A percentile compares a stretch with the other conserved stretches of the same genome.
phyloP scores from a whole-genome alignment of 192 early-diverging fungal genomes.

The Entomortierella lignicola region DNA sequence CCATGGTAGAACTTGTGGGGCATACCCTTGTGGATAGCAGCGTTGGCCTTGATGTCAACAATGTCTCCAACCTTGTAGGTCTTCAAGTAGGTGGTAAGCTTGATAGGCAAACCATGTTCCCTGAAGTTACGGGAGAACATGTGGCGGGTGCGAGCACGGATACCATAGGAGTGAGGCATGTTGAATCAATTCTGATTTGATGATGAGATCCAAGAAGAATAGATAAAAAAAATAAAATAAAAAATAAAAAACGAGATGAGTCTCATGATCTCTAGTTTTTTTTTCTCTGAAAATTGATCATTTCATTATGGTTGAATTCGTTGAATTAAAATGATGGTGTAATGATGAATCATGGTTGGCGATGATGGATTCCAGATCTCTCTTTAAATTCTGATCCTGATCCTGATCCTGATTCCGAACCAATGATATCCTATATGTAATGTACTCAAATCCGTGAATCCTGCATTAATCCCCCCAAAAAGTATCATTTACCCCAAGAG shows the following conservation, averaged over 20 bases:
- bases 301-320: background rate
- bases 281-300: background rate
- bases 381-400: background rate
- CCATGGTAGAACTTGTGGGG: slow-evolving; percentile 99
- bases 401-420: background rate
- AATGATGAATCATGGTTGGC: background rate
- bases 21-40: slow-evolving; percentile 99
- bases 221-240: slow-evolving; percentile 3
- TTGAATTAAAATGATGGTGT: background rate
- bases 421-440: too few species aligned
- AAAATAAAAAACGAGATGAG: background rate
- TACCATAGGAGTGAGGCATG: slow-evolving; percentile 91
- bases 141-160: slow-evolving; percentile 98
- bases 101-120: slow-evolving; percentile 87
- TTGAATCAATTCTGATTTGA: slow-evolving; percentile 52
- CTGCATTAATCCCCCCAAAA: background rate
- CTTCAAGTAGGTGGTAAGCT: slow-evolving; percentile 97
- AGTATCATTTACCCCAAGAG: slow-evolving; percentile 30
- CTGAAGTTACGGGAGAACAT: slow-evolving; percentile 98
- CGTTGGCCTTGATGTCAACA: slow-evolving; percentile 99
- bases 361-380: background rate
- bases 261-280: slow-evolving; percentile 2
- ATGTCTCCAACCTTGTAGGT: slow-evolving; percentile 99
- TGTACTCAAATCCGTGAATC: background rate
- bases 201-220: background rate